These are phyloP conservation scores for Lepiota venenata DNA, from an alignment of 768 basidiomycete species.

Conservation along the genomic window DNA sequence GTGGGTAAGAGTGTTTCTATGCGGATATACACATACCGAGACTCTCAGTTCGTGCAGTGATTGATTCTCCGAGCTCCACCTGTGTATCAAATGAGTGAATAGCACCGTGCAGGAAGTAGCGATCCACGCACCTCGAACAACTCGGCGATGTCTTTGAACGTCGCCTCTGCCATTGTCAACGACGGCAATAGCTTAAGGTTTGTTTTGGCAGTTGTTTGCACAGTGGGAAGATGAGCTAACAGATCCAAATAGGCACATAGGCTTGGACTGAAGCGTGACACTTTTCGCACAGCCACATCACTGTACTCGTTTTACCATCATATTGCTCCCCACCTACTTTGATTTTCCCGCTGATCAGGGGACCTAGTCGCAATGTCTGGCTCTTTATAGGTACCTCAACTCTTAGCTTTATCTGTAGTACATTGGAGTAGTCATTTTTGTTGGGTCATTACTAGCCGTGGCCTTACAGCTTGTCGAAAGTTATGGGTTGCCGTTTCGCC, in stretches of 20 bases:
- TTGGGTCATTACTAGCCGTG: too few species aligned
- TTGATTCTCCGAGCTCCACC: conserved; percentile 88
- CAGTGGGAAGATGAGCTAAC: background rate
- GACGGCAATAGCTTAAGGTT: conserved; percentile 3
- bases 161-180: conserved; percentile 41
- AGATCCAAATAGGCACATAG: background rate
- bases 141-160: conserved; percentile 93
- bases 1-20: background rate
- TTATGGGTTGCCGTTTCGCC: too few species aligned
- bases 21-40: conserved; percentile 58
- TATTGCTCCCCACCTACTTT: too few species aligned
- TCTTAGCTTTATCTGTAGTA: too few species aligned
- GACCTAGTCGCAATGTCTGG: too few species aligned
- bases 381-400: too few species aligned
- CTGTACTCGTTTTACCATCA: too few species aligned
- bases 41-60: conserved; percentile 88
- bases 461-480: too few species aligned
- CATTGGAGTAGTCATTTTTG: too few species aligned
- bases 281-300: too few species aligned
- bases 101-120: background rate
- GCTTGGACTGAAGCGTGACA: too few species aligned
- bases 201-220: conserved; percentile 6
- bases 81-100: conserved; percentile 24
- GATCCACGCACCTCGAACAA: conserved; percentile 77
- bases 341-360: too few species aligned